These are phyloP conservation scores for Strigomonas culicis DNA, from an alignment of 208 protist species.

Conservation along the genomic window DNA sequence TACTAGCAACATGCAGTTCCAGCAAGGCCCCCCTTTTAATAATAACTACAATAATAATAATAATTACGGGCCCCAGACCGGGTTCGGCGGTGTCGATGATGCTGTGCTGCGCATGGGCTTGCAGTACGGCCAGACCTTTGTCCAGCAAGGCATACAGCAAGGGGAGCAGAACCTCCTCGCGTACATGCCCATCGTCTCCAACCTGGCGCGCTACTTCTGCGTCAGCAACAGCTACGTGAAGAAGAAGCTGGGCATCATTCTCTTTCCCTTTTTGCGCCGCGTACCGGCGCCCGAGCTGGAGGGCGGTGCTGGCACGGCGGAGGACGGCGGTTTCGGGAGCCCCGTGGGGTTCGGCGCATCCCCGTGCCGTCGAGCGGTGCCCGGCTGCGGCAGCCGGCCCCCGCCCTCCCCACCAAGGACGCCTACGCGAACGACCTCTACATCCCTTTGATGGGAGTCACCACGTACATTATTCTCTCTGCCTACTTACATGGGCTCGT, in stretches of 20 bases:
- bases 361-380: conserved; percentile 4
- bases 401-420: conserved; percentile 45
- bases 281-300: background rate
- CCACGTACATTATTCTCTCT: conserved; percentile 75
- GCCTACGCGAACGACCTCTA: conserved; percentile 71
- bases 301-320: background rate
- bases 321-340: background rate
- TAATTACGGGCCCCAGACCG: no score
- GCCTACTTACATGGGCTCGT: conserved; percentile 49
- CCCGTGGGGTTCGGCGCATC: no score
- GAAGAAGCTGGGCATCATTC: conserved; percentile 58
- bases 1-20: no score
- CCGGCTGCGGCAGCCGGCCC: conserved; percentile 8
- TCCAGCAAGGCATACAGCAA: conserved; percentile 58
- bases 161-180: conserved; percentile 43
- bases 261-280: conserved; percentile 54
- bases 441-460: conserved; percentile 78
- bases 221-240: conserved; percentile 82
- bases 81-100: conserved; percentile 22
- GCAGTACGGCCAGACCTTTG: conserved; percentile 68
- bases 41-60: no score
- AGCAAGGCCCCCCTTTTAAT: no score
- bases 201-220: conserved; percentile 58
- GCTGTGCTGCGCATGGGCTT: conserved; percentile 78
- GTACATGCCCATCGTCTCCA: conserved; percentile 56